Base-by-base conservation (phyloP, 225 moss, liverwort and hornwort genomes). In the Rhytidiadelphus loreus region DNA sequence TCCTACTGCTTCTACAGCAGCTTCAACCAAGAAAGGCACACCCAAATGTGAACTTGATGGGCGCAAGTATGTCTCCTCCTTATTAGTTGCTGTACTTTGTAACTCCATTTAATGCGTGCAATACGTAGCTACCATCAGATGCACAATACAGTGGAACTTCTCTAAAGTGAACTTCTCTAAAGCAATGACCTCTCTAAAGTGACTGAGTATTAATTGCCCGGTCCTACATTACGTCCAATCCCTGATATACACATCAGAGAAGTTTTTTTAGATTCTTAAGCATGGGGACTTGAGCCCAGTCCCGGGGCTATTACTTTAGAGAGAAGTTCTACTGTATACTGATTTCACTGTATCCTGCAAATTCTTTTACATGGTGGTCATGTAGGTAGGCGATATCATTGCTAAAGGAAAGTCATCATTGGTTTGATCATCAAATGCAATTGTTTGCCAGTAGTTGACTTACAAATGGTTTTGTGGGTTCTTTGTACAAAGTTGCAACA, bases 21-120 rank as follows among this genome's bases (percentile, higher is more conserved):
- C 94, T 86, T 83, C 90, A 83, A 86, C 90, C 68, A 96, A 94
- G 93, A 92, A 52, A 86, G 87, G 86, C 90, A 87, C 92, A 80
- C 96, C 98, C 44, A 93, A 96, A 88, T 96, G 95, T 79, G 96
- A 95, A 92, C 89, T 97, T 87, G 96, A 99, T 79, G 98, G 96
- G 33, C 97, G 97, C 89, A 99, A 97, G 96, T 98, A 92, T 92
- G 95, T 85, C 46, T 88, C 60, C 61, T 77, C 83, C 75, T 80
- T 28, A 56, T 75, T 58, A 48, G 86, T 75, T 80, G 62, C 43
- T 88, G 61, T 72, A 84, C 50, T 84, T 83, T 90, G 37, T 19
- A 32, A 85, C 66, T 88, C 62, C 24, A 37, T n/a, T 37, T 52
- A 30, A 53, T 68, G 56, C 63, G 88, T 57, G 33, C 33, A 69